Evolutionary conservation across 768 basidiomycete species (phyloP), one percentile per base, ranked within the genome.

Genomic region (Podaxis pistillaris): DNA sequence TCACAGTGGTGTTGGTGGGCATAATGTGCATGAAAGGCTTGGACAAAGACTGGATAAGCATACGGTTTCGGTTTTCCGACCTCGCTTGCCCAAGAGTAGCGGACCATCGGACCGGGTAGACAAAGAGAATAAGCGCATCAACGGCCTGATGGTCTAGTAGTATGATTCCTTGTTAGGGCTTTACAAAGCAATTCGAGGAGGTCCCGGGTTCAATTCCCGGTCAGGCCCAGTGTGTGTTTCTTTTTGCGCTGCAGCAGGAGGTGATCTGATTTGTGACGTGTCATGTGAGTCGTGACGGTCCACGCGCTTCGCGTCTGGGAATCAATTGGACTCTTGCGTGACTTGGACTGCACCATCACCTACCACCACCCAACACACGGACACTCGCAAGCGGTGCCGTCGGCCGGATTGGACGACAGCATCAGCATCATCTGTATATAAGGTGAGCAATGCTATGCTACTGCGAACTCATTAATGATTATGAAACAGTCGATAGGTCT

Each of bases 121-220:
- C 33, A 33, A 7, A 24, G 47, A 15, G 61, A 63, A 9, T 64
- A 60, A 61, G 56, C 37, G 15, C 1, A 36, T n/a, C 26, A 37
- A 47, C 37, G 54, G 54, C 54, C 54, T 55, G 36, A 38, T 55
- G 37, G 54, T 40, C 54, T 55, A 55, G 54, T 55, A 55, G 54
- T 55, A 40, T 55, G 36, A 55, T 55, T 55, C 36, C 54, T 55
- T 40, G 54, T 55, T 37, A 55, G 33, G 33, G 33, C 54, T 55
- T 30, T 17, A 4, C 22, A 26, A 26, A 57, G 56, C 33, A 65
- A 68, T 64, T 86, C 83, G 86, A 87, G 87, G 87, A 89, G 87
- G 89, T 88, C 86, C 86, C 82, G 86, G 86, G 87, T 89, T 89
- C 87, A 88, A 89, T 88, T 87, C 87, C 86, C 86, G 83, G 86